These are phyloP conservation scores for Aspergillus transmontanensis DNA, from an alignment of 2,329 filamentous ascomycete genomes.

Conservation along the genomic window DNA sequence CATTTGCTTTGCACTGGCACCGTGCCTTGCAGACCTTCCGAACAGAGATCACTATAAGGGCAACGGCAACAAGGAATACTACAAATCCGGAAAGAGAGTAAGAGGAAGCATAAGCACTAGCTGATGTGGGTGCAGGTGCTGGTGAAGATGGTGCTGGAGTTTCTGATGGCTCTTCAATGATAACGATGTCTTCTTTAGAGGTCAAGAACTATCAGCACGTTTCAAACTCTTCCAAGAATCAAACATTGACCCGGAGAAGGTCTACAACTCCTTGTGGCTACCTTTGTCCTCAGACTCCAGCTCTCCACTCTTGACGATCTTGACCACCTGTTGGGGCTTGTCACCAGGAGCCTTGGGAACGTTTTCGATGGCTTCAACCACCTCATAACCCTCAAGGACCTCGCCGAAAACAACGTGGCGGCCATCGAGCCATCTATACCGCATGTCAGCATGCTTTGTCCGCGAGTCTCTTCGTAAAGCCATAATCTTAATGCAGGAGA, in stretches of 20 bases:
- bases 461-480: neutral
- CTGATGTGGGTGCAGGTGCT: neutral
- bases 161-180: conserved; percentile 14
- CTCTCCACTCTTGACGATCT: conserved; percentile 68
- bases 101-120: conserved; percentile 4
- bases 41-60: conserved; percentile 21
- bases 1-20: conserved; percentile 9
- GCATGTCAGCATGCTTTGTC: neutral
- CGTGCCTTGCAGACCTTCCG: conserved; percentile 12
- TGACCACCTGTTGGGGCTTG: conserved; percentile 61
- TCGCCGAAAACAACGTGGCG: conserved; percentile 70
- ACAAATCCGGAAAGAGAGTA: conserved; percentile 19
- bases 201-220: conserved; percentile 38
- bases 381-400: conserved; percentile 67
- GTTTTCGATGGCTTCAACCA: conserved; percentile 65
- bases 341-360: conserved; percentile 59
- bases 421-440: conserved; percentile 60
- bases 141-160: conserved; percentile 12
- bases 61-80: conserved; percentile 22
- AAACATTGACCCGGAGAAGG: conserved; percentile 28
- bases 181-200: conserved; percentile 20
- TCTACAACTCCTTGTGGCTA: conserved; percentile 68
- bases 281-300: conserved; percentile 59
- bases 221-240: conserved; percentile 26
- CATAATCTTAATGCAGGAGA: neutral